Percentiles rank a stretch among this genome's conserved stretches.
Conservation (phyloP, 129 eudicot species). For the Kitagawia praeruptora region DNA sequence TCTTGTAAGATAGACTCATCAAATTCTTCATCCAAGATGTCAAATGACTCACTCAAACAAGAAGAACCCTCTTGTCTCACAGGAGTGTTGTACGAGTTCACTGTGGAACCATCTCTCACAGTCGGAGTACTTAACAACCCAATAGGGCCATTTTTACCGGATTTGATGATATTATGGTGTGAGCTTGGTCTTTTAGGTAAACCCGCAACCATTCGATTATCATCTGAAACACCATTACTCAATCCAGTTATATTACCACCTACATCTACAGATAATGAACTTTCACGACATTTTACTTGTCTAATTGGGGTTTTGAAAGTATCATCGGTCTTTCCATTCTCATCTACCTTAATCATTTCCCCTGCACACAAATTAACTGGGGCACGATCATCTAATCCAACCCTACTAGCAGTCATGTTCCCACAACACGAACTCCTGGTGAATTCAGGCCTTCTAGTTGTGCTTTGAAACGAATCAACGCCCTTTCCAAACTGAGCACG, state of each 20-base stretch:
- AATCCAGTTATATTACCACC: slow-evolving; percentile 18
- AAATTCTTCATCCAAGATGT: slow-evolving; percentile 48
- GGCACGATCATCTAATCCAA: slow-evolving; percentile 15
- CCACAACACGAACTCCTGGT: slow-evolving; percentile 17
- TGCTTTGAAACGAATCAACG: slow-evolving; percentile 20
- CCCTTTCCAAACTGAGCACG: slow-evolving; percentile 12
- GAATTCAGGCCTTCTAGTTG: slow-evolving; percentile 14
- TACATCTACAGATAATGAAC: slow-evolving; percentile 14
- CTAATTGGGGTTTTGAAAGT: slow-evolving; percentile 25
- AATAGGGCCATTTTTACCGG: background rate
- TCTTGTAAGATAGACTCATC: slow-evolving; percentile 61
- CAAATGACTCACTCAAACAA: slow-evolving; percentile 19
- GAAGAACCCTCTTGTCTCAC: slow-evolving; percentile 15
- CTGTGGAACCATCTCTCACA: slow-evolving; percentile 9
- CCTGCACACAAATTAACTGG: background rate
- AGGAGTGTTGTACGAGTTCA: slow-evolving; percentile 20
- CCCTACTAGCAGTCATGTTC: slow-evolving; percentile 10
- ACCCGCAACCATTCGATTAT: background rate
- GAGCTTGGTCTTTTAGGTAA: background rate
- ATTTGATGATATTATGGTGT: slow-evolving; percentile 4
- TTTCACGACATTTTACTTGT: slow-evolving; percentile 10
- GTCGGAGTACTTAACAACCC: slow-evolving; percentile 6
- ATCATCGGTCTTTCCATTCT: slow-evolving; percentile 6
- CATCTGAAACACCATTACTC: background rate
- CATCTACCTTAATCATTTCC: background rate